These are phyloP conservation scores for Xylaria sp. DNA, from an alignment of 495 filamentous ascomycete species.

Conservation along the genomic window DNA sequence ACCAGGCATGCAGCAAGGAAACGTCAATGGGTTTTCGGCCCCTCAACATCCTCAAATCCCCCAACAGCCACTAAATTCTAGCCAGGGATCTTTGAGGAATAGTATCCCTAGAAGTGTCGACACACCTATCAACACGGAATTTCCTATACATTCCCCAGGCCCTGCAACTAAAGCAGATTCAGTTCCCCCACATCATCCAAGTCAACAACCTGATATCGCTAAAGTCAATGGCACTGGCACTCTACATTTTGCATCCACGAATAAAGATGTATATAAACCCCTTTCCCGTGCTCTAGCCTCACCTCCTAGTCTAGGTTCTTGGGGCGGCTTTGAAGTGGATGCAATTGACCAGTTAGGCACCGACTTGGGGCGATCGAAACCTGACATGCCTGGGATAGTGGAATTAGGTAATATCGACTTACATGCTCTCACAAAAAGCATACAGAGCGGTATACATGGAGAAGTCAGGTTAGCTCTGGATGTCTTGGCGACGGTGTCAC, in stretches of 20 bases:
- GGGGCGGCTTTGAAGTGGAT: constrained; percentile 70
- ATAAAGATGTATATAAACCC: constrained; percentile 64
- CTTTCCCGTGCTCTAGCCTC: constrained; percentile 60
- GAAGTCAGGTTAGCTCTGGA: constrained; percentile 91
- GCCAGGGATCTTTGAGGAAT: constrained; percentile 45
- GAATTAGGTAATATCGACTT: constrained; percentile 91
- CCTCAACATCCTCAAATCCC: constrained; percentile 53
- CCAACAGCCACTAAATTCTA: constrained; percentile 44
- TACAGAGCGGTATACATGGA: constrained; percentile 89
- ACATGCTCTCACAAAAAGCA: constrained; percentile 85
- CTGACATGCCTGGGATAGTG: constrained; percentile 72
- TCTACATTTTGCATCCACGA: constrained; percentile 43
- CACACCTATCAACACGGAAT: constrained; percentile 46
- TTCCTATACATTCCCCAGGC: constrained; percentile 50
- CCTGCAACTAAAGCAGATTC: constrained; percentile 45
- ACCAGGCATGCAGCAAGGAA: constrained; percentile 50
- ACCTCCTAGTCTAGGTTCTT: constrained; percentile 46
- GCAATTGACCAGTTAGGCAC: constrained; percentile 67
- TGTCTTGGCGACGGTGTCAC: constrained; percentile 75
- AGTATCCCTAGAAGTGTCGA: constrained; percentile 53
- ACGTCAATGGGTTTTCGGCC: constrained; percentile 57
- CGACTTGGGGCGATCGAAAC: constrained; percentile 68
- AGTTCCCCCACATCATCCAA: constrained; percentile 45
- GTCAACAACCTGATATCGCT: constrained; percentile 40
- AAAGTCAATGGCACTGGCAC: constrained; percentile 37